Evolutionary conservation across 148 eudicot genomes (phyloP), one percentile per base, ranked within the genome.

Genomic region (Rhododendron simsii): DNA sequence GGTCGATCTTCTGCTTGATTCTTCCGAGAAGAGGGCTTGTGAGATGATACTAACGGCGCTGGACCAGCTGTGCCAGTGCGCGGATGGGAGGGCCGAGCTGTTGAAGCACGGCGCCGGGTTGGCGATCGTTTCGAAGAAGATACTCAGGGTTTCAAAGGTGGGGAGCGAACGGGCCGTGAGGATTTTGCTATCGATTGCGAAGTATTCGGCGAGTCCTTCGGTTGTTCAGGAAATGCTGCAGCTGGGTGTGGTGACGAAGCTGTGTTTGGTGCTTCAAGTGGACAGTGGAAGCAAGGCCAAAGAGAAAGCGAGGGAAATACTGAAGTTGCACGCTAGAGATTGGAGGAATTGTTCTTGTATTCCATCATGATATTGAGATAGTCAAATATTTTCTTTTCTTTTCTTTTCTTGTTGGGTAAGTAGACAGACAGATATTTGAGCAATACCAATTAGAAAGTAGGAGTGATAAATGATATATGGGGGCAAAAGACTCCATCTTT

Each of bases 81-180:
- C 98, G 0, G 96, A 93, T 47, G 98, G 98, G 13, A 84, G 96
- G 84, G 88, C 96, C 0, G 94, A 87, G 83, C 51, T 95, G 67
- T 41, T 95, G 84, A 87, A 37, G n/a, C 98, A 95, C 51, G 90
- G 91, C 2, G 95, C 93, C 0, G 98, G 96, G 5, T 76, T 95
- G 23, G 95, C 98, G 0, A 85, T 95, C 3, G 94, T 95, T 23
- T 95, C 98, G 7, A 95, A 94, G 85, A 95, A 90, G 86, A 89
- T 94, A 30, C 89, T 94, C 41, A 91, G 98, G 89, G 93, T 95
- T 69, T 95, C 98, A 1, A 87, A 86, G n/a, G 67, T 81, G 2
- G 96, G 90, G 5, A 95, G 89, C 4, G 94, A 95, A 71, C 87
- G 89, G 51, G 98, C 92, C 11, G 91, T 95, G 21, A 93, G 88